A percentile compares a stretch with the other conserved stretches of the same genome.
Conservation (phyloP, 2,329 filamentous ascomycete species). For the Aquanectria penicillioides region DNA sequence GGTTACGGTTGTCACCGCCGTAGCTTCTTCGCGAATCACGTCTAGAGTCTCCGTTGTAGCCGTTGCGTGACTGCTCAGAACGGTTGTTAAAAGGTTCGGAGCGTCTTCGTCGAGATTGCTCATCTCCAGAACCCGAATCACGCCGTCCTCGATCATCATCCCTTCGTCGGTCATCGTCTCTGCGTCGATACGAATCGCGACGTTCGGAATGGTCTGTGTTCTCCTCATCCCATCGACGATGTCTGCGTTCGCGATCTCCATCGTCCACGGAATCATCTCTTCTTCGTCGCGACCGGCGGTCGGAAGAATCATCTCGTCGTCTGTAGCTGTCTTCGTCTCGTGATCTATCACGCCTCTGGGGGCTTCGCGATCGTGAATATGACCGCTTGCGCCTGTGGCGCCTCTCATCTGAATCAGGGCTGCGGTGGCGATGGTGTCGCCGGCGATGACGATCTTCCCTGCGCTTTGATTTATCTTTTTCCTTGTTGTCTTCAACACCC, state of each 20-base stretch:
- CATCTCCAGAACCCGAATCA: constrained; percentile 40
- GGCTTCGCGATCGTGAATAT: constrained; percentile 57
- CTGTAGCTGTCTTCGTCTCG: constrained; percentile 42
- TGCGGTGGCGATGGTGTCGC: constrained; percentile 56
- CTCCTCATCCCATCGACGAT: constrained; percentile 30
- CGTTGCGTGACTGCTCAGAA: constrained; percentile 11
- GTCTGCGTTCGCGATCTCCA: constrained; percentile 24
- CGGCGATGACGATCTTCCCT: constrained; percentile 51
- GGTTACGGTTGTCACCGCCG: constrained; percentile 36
- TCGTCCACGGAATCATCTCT: constrained; percentile 35
- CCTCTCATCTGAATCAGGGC: constrained; percentile 51
- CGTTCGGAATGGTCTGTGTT: constrained; percentile 25
- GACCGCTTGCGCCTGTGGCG: constrained; percentile 56
- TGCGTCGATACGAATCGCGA: constrained; percentile 19
- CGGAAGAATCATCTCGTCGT: constrained; percentile 40
- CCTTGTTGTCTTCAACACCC: constrained; percentile 62
- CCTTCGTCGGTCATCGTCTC: constrained; percentile 31
- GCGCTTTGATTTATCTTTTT: constrained; percentile 50
- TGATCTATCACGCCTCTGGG: constrained; percentile 45
- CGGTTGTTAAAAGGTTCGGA: constrained; percentile 20
- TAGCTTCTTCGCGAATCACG: constrained; percentile 25
- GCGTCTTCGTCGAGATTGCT: constrained; percentile 44
- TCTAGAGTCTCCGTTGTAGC: constrained; percentile 16
- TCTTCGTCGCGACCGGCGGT: constrained; percentile 33
- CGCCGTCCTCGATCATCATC: constrained; percentile 45